Evolutionary conservation across 345 rosid genomes (phyloP), one percentile per base, ranked within the genome.

Genomic region (Physaria fendleri): DNA sequence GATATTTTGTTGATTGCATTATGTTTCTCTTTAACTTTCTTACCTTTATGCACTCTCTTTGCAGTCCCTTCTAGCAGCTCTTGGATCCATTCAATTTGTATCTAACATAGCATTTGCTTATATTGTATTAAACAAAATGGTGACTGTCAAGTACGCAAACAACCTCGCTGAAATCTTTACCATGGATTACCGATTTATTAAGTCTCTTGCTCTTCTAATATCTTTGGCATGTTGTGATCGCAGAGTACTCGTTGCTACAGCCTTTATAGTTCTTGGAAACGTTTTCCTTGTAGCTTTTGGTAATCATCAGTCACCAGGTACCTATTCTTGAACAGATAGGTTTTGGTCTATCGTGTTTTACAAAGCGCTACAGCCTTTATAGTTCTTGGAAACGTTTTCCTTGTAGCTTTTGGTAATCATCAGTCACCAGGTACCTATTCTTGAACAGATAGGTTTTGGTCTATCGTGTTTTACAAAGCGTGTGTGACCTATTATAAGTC

Each of bases 1-100:
- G 5, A 28, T 53, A 27, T 50, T 32, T 23, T 8, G 2, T 32
- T 39, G 64, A 27, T 50, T 32, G 20, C 11, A 3, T 32, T 39
- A 33, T 21, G 27, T 52, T 56, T 25, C 4, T 54, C 44, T 54
- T 38, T 18, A 21, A 5, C 6, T 59, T 51, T 37, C 37, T 38
- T 46, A 53, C 37, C 17, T 43, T 7, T 55, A 33, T 17, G 42
- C 13, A 44, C 47, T 65, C 57, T 68, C 45, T 66, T 33, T 76
- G 78, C 88, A 92, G 99, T 93, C 99, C 13, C 95, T 93, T 79
- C 87, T 93, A 58, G 99, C 99, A 34, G 99, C 99, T 53, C 81
- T 93, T 74, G 99, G 99, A 52, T 93, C 99, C 23, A 74, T 93
- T 78, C 99, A 93, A 68, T 93, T 93, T 68, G 80, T 89, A 34